Evolutionary conservation across 768 basidiomycete genomes (phyloP).

Genomic region (Hebeloma cylindrosporum): DNA sequence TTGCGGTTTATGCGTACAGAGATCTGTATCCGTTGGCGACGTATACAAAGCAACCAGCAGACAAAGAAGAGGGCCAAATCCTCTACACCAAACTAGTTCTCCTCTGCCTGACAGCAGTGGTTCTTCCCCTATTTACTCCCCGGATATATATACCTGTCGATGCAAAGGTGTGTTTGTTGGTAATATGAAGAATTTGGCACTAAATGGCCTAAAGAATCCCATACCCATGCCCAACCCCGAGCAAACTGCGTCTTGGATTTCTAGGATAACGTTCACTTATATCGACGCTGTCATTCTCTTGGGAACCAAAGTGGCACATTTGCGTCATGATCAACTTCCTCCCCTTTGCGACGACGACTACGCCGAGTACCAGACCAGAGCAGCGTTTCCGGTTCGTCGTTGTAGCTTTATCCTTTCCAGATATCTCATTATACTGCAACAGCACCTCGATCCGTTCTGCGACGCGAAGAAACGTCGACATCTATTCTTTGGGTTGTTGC

Average conservation of each 20-base stretch:
- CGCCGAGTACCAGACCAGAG: conserved; percentile 16
- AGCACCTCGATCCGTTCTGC: conserved; percentile 38
- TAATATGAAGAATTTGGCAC: too few species aligned
- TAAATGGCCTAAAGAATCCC: conserved; percentile 27
- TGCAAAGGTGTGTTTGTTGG: conserved; percentile 30
- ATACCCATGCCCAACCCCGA: conserved; percentile 38
- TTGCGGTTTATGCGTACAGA: conserved; percentile 48
- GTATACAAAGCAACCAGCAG: conserved; percentile 42
- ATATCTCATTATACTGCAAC: neutral
- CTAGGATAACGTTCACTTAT: conserved; percentile 47
- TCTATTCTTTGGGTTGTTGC: conserved; percentile 44
- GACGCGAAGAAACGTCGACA: conserved; percentile 40
- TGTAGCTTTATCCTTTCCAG: conserved; percentile 19
- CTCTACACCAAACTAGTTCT: conserved; percentile 51
- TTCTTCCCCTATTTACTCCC: conserved; percentile 54
- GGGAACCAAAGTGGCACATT: conserved; percentile 41
- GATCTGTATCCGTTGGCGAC: conserved; percentile 57
- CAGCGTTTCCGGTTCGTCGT: conserved; percentile 17
- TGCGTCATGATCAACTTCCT: conserved; percentile 52
- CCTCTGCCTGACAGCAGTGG: conserved; percentile 40
- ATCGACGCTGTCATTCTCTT: conserved; percentile 48
- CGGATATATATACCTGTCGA: conserved; percentile 51
- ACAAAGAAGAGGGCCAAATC: conserved; percentile 41
- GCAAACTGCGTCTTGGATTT: conserved; percentile 48
- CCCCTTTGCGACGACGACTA: conserved; percentile 61